These are phyloP conservation scores for Ascochyta rabiei DNA, from an alignment of 2,329 filamentous ascomycete genomes.

Conservation along the genomic window DNA sequence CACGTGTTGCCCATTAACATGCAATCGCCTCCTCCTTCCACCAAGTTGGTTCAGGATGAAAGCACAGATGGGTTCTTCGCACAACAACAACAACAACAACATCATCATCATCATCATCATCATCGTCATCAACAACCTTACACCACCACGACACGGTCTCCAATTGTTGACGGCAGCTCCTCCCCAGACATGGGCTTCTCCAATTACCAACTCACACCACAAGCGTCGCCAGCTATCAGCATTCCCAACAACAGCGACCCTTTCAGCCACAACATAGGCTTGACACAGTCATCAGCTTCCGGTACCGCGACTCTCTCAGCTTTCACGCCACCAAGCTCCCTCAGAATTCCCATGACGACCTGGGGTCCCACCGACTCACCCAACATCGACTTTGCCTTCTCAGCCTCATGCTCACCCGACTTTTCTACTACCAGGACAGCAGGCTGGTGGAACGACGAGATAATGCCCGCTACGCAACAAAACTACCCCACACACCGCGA, in stretches of 20 bases:
- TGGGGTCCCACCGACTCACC: constrained; percentile 40
- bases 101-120: constrained; percentile 16
- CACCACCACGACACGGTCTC: constrained; percentile 27
- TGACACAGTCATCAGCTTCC: constrained; percentile 22
- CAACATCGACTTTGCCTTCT: constrained; percentile 39
- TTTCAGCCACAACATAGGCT: constrained; percentile 33
- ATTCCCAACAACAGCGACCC: constrained; percentile 23
- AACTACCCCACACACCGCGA: constrained; percentile 25
- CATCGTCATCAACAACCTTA: constrained; percentile 30
- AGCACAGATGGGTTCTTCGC: constrained; percentile 28
- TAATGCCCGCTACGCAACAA: constrained; percentile 23
- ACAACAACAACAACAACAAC: constrained; percentile 15
- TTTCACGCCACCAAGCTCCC: constrained; percentile 46
- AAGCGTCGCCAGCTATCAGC: constrained; percentile 40
- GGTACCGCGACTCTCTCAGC: constrained; percentile 43
- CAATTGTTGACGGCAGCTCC: constrained; percentile 20
- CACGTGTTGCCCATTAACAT: constrained; percentile 47
- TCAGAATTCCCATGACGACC: constrained; percentile 35
- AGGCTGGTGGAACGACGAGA: constrained; percentile 37
- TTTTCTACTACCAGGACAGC: constrained; percentile 31
- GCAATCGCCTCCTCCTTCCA: constrained; percentile 36
- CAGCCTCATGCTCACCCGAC: constrained; percentile 36
- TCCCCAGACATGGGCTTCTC: constrained; percentile 28
- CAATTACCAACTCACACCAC: constrained; percentile 44
- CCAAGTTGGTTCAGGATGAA: constrained; percentile 35